A percentile compares a stretch with the other conserved stretches of the same genome.
phyloP scores from a whole-genome alignment of 352 stramenopile genomes.

The Pythium volutum region DNA sequence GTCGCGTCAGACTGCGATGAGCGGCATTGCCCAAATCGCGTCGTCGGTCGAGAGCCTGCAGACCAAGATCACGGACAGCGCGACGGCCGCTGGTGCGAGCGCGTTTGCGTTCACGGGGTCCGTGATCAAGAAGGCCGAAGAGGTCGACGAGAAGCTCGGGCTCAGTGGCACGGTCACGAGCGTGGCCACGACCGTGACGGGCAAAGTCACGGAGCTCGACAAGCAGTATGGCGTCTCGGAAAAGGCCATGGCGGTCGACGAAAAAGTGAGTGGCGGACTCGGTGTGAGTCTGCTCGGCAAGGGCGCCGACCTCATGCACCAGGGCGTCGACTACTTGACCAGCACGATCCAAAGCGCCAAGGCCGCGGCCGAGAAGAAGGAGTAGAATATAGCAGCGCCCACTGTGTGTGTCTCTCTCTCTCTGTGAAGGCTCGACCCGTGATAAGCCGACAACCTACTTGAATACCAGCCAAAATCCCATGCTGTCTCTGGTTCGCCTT shows the following conservation, averaged over 20 bases:
- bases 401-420: no score
- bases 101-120: constrained; percentile 46
- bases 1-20: constrained; percentile 47
- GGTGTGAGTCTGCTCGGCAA: constrained; percentile 65
- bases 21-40: constrained; percentile 61
- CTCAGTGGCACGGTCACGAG: constrained; percentile 49
- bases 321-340: constrained; percentile 66
- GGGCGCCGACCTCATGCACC: constrained; percentile 27
- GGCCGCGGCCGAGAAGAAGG: constrained; percentile 35
- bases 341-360: constrained; percentile 65
- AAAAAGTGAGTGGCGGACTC: constrained; percentile 70
- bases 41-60: constrained; percentile 51
- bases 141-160: constrained; percentile 57
- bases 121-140: constrained; percentile 53
- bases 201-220: constrained; percentile 54
- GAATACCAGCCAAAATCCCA: no score
- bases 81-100: constrained; percentile 33
- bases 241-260: constrained; percentile 62
- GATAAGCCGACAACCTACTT: no score
- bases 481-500: neutral
- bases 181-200: constrained; percentile 44
- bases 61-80: constrained; percentile 28
- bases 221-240: constrained; percentile 60
- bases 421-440: neutral
- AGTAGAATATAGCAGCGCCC: no score